A percentile compares a stretch with the other conserved stretches of the same genome.
Conservation (phyloP, 257 asterid genomes). For the Solanum rostratum region DNA sequence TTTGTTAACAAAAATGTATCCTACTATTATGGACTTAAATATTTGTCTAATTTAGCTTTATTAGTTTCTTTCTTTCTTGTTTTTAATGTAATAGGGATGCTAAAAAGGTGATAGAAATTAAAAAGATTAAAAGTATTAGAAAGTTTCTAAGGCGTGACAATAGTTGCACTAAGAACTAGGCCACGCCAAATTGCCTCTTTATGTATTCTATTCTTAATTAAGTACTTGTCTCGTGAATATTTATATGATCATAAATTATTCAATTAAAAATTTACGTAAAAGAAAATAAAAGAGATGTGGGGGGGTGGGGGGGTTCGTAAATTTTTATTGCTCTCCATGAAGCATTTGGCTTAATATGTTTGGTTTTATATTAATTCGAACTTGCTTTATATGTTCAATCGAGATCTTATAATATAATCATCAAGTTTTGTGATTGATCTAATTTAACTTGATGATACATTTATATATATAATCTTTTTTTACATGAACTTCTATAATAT, state of each 20-base stretch:
- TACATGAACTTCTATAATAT: no score
- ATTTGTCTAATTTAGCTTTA: not conserved
- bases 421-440: not conserved
- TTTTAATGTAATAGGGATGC: not conserved
- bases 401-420: not conserved
- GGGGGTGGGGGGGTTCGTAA: no score
- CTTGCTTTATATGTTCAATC: not conserved
- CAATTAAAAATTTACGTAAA: not conserved
- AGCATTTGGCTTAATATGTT: not conserved
- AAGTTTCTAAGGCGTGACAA: not conserved
- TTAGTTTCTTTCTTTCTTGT: not conserved
- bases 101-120: not conserved
- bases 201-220: not conserved
- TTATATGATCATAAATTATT: not conserved
- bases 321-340: not conserved
- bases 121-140: not conserved
- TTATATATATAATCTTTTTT: not conserved
- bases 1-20: no score
- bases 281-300: no score
- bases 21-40: not conserved
- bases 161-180: not conserved
- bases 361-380: not conserved
- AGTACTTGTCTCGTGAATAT: not conserved
- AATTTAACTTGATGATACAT: not conserved
- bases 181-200: not conserved